phyloP scores from a whole-genome alignment of 257 asterid genomes.

The Nicotiana noctiflora region DNA sequence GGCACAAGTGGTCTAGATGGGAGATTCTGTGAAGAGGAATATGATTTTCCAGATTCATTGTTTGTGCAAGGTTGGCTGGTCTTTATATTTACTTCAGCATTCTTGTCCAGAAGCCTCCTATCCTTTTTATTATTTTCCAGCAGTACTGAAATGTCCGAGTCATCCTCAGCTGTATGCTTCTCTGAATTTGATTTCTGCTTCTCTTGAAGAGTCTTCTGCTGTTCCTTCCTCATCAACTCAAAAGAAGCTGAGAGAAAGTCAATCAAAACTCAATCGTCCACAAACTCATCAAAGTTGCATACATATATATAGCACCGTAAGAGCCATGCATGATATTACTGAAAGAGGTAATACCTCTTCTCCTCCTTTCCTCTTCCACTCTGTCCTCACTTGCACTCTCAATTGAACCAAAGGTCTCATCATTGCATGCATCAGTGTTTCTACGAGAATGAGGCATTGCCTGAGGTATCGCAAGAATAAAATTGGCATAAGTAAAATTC shows the following conservation, averaged over 20 bases:
- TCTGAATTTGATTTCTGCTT: slow-evolving; percentile 55
- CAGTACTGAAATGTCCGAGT: slow-evolving; percentile 30
- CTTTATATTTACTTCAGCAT: slow-evolving; percentile 39
- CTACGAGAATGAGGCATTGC: slow-evolving; percentile 68
- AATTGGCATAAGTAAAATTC: neutral
- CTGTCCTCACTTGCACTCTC: slow-evolving; percentile 66
- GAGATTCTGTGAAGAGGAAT: slow-evolving; percentile 50
- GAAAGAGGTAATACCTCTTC: slow-evolving; percentile 63
- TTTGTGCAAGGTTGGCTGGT: slow-evolving; percentile 23
- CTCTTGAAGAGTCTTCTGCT: slow-evolving; percentile 75
- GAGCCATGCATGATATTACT: neutral
- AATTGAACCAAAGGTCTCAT: slow-evolving; percentile 87
- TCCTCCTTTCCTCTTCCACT: slow-evolving; percentile 85
- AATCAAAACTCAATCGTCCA: slow-evolving; percentile 1
- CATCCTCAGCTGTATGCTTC: slow-evolving; percentile 37
- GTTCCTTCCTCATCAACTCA: slow-evolving; percentile 95
- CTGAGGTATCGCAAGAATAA: slow-evolving; percentile 31
- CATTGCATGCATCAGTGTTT: slow-evolving; percentile 55
- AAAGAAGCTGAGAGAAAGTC: slow-evolving; percentile 54
- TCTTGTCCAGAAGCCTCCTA: slow-evolving; percentile 25
- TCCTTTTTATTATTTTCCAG: slow-evolving; percentile 48
- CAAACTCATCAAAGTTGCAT: slow-evolving; percentile 1
- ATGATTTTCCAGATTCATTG: slow-evolving; percentile 50
- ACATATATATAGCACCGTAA: neutral
- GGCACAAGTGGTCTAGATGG: slow-evolving; percentile 75